phyloP scores from a whole-genome alignment of 331 rosid species.

The Cydonia oblonga region DNA sequence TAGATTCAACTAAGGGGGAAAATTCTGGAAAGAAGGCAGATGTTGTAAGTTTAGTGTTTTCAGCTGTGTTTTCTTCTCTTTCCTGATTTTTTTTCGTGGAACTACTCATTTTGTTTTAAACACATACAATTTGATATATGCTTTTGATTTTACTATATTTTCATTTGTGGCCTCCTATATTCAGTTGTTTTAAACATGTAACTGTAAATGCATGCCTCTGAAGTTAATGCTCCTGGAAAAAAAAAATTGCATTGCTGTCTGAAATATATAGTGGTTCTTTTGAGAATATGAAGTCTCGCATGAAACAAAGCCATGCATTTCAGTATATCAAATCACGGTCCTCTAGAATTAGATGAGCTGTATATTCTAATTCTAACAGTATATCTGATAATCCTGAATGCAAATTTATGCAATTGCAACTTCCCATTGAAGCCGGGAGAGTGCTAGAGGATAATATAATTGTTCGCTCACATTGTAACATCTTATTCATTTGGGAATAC shows the following conservation, averaged over 20 bases:
- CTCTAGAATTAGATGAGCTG: neutral
- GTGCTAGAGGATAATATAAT: neutral
- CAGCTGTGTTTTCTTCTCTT: neutral
- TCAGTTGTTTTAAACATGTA: neutral
- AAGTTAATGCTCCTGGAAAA: neutral
- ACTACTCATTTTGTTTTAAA: neutral
- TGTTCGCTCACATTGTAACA: neutral
- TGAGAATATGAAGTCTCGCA: neutral
- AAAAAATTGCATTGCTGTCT: neutral
- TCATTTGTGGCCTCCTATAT: neutral
- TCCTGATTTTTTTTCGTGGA: conserved; percentile 4
- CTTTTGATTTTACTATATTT: neutral
- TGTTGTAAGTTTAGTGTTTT: conserved; percentile 26
- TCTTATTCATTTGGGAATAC: neutral
- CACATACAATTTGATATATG: neutral
- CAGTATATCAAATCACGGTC: neutral
- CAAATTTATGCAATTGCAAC: neutral
- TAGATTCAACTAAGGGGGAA: neutral
- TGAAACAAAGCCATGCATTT: neutral
- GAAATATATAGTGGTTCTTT: neutral
- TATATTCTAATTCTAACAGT: neutral
- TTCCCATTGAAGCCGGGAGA: neutral
- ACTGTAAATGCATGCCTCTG: neutral
- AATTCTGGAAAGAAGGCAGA: neutral
- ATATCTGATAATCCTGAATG: neutral